phyloP scores from a whole-genome alignment of 2,329 filamentous ascomycete genomes.

The Neofusicoccum kwambonambiense region DNA sequence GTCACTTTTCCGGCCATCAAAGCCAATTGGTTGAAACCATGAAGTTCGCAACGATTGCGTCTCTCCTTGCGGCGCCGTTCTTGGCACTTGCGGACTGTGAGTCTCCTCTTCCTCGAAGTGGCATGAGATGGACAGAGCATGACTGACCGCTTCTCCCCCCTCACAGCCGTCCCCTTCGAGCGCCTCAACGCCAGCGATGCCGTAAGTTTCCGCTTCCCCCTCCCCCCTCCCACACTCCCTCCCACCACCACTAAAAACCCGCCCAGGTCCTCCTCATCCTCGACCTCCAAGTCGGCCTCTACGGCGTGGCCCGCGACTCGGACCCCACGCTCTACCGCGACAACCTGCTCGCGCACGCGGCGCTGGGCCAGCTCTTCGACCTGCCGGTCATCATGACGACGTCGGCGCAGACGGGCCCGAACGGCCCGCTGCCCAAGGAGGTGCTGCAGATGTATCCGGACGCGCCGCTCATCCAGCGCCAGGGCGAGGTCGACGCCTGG shows the following conservation, averaged over 20 bases:
- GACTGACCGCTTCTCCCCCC: background rate
- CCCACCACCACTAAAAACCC: background rate
- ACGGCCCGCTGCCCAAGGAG: constrained; percentile 68
- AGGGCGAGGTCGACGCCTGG: constrained; percentile 76
- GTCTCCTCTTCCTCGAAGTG: background rate
- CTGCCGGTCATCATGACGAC: constrained; percentile 69
- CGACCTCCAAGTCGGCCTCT: constrained; percentile 61
- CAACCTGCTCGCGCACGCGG: constrained; percentile 66
- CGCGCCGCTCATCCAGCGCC: constrained; percentile 63
- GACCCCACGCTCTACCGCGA: constrained; percentile 64
- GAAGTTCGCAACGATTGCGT: background rate
- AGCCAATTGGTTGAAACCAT: background rate
- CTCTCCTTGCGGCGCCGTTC: constrained; percentile 18
- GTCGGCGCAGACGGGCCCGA: constrained; percentile 64
- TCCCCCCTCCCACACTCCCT: background rate
- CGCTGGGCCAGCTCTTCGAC: constrained; percentile 64
- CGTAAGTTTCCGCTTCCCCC: background rate
- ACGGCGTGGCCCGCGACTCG: constrained; percentile 63
- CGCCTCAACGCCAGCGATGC: constrained; percentile 10
- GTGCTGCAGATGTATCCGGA: constrained; percentile 67
- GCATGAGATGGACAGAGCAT: no score
- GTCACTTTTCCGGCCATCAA: no score
- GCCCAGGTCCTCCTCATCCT: constrained; percentile 56
- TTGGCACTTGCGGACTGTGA: constrained; percentile 22
- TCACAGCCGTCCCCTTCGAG: constrained; percentile 10